These are phyloP conservation scores for Tulasnella sp. DNA, from an alignment of 768 basidiomycete genomes.

Conservation along the genomic window DNA sequence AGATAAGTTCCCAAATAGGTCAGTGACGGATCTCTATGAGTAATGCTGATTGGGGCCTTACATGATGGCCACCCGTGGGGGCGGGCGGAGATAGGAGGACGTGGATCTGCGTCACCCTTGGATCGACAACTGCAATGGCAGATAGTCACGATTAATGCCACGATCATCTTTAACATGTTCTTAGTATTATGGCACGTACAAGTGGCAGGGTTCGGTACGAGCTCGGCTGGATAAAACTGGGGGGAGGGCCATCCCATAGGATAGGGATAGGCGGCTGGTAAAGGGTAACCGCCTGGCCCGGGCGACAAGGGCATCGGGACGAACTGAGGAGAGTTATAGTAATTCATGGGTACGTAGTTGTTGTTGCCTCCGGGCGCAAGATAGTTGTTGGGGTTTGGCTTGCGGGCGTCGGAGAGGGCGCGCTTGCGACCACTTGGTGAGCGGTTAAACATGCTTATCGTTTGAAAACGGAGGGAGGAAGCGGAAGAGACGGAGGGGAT, in stretches of 20 bases:
- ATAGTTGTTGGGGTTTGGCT: conserved; percentile 1
- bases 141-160: not conserved
- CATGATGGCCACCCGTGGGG: not conserved
- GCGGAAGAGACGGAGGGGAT: conserved; percentile 5
- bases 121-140: not conserved
- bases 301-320: conserved; percentile 16
- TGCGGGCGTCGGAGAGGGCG: conserved; percentile 10
- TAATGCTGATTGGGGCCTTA: not conserved
- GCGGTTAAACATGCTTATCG: conserved; percentile 13
- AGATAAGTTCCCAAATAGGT: not conserved
- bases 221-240: conserved; percentile 14
- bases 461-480: not conserved
- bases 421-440: conserved; percentile 16
- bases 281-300: not conserved
- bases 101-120: conserved; percentile 10
- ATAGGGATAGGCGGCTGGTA: conserved; percentile 7
- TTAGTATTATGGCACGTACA: not conserved
- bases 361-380: conserved; percentile 15
- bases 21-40: not conserved
- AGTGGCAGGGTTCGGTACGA: not conserved
- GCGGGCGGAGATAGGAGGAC: conserved; percentile 17
- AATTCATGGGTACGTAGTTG: conserved; percentile 13
- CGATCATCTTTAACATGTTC: not conserved
- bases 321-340: conserved; percentile 19
- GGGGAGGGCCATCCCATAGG: conserved; percentile 23